phyloP scores from a whole-genome alignment of 768 basidiomycete genomes.

The Lactarius evosmus region DNA sequence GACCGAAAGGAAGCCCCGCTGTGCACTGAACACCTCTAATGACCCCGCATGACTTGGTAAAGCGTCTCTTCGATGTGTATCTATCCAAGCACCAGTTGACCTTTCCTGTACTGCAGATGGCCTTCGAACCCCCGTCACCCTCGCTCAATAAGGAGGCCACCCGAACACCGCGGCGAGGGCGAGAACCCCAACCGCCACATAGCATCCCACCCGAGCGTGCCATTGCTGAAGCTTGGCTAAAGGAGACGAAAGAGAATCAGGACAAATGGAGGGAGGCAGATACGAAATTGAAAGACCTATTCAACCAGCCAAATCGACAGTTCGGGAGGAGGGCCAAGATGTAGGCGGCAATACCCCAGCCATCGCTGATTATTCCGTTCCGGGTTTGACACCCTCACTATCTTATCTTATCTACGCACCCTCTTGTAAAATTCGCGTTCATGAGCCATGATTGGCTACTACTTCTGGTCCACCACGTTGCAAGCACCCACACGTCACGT shows the following conservation, averaged over 20 bases:
- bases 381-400: slow-evolving; percentile 24
- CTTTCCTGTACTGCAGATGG: slow-evolving; percentile 23
- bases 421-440: slow-evolving; percentile 24
- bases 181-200: slow-evolving; percentile 17
- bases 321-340: slow-evolving; percentile 27
- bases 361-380: slow-evolving; percentile 9
- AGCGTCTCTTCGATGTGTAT: slow-evolving; percentile 4
- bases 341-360: slow-evolving; percentile 25
- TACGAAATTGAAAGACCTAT: slow-evolving; percentile 47
- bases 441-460: slow-evolving; percentile 26
- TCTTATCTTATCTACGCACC: slow-evolving; percentile 34
- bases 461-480: slow-evolving; percentile 11
- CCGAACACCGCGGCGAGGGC: slow-evolving; percentile 21
- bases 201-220: slow-evolving; percentile 51
- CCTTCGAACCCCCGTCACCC: slow-evolving; percentile 30
- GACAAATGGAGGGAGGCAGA: slow-evolving; percentile 58
- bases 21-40: slow-evolving; percentile 19
- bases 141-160: slow-evolving; percentile 24
- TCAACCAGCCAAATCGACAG: slow-evolving; percentile 52
- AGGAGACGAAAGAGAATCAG: slow-evolving; percentile 56
- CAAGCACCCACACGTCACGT: neutral
- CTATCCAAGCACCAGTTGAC: slow-evolving; percentile 1
- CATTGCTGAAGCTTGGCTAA: slow-evolving; percentile 68
- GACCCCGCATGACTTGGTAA: slow-evolving; percentile 24
- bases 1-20: slow-evolving; percentile 19